These are phyloP conservation scores for Raddia guianensis DNA, from an alignment of 176 grass and related monocot genomes.

Conservation along the genomic window DNA sequence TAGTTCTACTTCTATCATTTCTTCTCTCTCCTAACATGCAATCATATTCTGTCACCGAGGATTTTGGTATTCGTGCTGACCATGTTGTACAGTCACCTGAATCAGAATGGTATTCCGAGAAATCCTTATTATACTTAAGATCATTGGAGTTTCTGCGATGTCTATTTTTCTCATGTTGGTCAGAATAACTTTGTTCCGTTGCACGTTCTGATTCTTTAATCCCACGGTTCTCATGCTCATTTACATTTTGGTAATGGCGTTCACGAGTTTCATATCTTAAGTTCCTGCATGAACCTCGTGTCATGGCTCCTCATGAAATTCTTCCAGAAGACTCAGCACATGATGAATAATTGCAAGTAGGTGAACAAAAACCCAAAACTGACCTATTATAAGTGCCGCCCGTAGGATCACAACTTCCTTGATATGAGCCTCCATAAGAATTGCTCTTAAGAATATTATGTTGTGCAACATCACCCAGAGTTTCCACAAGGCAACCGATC, in stretches of 20 bases:
- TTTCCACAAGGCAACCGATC: conserved; percentile 58
- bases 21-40: conserved; percentile 35
- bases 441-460: conserved; percentile 32
- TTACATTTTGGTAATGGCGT: conserved; percentile 34
- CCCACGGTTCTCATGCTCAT: conserved; percentile 40
- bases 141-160: conserved; percentile 43
- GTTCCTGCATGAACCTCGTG: conserved; percentile 33
- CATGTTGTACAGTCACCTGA: conserved; percentile 39
- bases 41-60: conserved; percentile 47
- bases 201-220: conserved; percentile 39
- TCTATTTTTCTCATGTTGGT: conserved; percentile 20
- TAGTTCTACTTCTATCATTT: conserved; percentile 50
- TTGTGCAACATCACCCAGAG: conserved; percentile 30
- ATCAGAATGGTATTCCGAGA: conserved; percentile 49
- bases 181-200: conserved; percentile 31
- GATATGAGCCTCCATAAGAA: conserved; percentile 17
- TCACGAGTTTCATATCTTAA: conserved; percentile 44
- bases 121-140: conserved; percentile 42
- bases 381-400: conserved; percentile 37
- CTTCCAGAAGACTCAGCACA: conserved; percentile 47
- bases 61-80: conserved; percentile 49
- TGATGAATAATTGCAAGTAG: conserved; percentile 48
- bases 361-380: conserved; percentile 42
- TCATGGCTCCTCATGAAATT: conserved; percentile 52
- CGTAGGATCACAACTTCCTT: conserved; percentile 40